Conservation (phyloP, 2,329 filamentous ascomycete genomes). For the Penicillium hesseltinei region DNA sequence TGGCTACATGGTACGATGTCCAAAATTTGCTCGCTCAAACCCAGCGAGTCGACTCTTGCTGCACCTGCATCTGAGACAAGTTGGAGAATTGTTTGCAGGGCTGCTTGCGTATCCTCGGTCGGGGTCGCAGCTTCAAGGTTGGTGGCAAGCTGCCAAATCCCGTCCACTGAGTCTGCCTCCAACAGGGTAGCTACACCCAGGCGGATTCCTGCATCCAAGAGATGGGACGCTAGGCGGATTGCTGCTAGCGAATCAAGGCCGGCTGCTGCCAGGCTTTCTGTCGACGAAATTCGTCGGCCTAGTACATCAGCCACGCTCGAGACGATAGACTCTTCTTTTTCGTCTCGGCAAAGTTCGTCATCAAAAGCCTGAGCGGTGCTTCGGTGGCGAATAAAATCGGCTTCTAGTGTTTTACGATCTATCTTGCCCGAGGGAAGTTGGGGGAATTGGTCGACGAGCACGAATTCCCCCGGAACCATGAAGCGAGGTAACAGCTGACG, state of each 20-base stretch:
- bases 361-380: slow-evolving; percentile 12
- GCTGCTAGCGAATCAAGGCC: slow-evolving; percentile 67
- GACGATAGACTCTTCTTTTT: slow-evolving; percentile 37
- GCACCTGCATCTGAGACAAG: slow-evolving; percentile 29
- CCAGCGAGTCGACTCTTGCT: slow-evolving; percentile 44
- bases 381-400: slow-evolving; percentile 49
- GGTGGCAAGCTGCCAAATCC: slow-evolving; percentile 36
- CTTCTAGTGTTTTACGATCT: slow-evolving; percentile 64
- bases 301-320: slow-evolving; percentile 46
- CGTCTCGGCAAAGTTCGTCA: slow-evolving; percentile 21
- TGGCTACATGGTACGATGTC: slow-evolving; percentile 63
- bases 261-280: slow-evolving; percentile 50
- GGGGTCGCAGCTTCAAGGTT: slow-evolving; percentile 15
- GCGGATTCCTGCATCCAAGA: slow-evolving; percentile 58
- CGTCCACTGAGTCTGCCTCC: slow-evolving; percentile 50
- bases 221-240: slow-evolving; percentile 62
- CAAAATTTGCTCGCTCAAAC: slow-evolving; percentile 25
- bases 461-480: slow-evolving; percentile 77
- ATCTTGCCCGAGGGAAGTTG: slow-evolving; percentile 80
- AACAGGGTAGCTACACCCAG: slow-evolving; percentile 63
- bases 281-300: slow-evolving; percentile 34
- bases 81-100: slow-evolving; percentile 18
- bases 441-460: slow-evolving; percentile 65
- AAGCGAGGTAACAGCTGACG: slow-evolving; percentile 73
- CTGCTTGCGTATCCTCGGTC: slow-evolving; percentile 18